A percentile compares a stretch with the other conserved stretches of the same genome.
Conservation (phyloP, 257 asterid species). For the Jacaranda mimosifolia region DNA sequence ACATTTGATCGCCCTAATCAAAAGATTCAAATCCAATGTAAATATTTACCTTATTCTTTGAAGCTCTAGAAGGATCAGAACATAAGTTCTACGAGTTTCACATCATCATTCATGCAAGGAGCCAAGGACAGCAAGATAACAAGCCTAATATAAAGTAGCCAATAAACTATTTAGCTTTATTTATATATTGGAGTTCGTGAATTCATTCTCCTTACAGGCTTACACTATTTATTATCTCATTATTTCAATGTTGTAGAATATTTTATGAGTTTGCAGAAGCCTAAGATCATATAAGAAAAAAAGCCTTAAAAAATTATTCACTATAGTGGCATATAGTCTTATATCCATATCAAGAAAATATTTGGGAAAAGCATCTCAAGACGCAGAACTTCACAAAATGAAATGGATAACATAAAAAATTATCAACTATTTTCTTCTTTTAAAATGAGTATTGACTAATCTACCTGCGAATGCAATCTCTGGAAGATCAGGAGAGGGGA, state of each 20-base stretch:
- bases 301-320: neutral
- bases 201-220: slow-evolving; percentile 17
- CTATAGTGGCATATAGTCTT: slow-evolving; percentile 17
- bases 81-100: slow-evolving; percentile 18
- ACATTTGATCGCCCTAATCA: slow-evolving; percentile 90
- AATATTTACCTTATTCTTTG: slow-evolving; percentile 14
- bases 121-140: slow-evolving; percentile 24
- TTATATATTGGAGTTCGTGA: slow-evolving; percentile 11
- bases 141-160: neutral
- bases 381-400: slow-evolving; percentile 14
- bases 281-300: slow-evolving; percentile 3
- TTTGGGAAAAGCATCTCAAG: neutral
- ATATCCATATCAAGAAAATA: slow-evolving; percentile 2
- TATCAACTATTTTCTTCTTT: slow-evolving; percentile 9
- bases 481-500: slow-evolving; percentile 90
- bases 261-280: slow-evolving; percentile 7
- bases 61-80: slow-evolving; percentile 21
- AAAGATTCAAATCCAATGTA: slow-evolving; percentile 31
- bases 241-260: neutral
- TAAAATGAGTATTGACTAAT: slow-evolving; percentile 17
- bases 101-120: slow-evolving; percentile 9
- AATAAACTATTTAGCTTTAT: slow-evolving; percentile 24
- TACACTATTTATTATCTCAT: neutral
- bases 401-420: slow-evolving; percentile 19
- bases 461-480: slow-evolving; percentile 99